Percentiles rank a stretch among this genome's conserved stretches.
Conservation (phyloP, 2,329 filamentous ascomycete genomes). For the Colletotrichum euphorbiae region DNA sequence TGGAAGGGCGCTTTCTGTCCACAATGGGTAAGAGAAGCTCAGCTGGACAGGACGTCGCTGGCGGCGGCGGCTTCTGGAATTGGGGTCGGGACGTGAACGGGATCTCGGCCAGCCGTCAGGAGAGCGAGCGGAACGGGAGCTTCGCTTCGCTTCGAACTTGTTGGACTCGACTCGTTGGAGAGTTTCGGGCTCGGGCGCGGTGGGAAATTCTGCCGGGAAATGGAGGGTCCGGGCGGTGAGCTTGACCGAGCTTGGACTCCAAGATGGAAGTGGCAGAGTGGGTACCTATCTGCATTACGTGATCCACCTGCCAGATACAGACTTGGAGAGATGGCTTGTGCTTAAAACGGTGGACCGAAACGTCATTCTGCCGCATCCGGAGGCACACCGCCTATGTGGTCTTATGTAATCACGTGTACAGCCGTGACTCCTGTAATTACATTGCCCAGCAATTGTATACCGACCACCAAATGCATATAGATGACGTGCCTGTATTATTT, state of each 20-base stretch:
- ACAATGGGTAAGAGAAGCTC: not conserved
- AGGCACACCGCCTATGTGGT: not conserved
- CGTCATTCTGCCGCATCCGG: no score
- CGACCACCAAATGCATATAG: no score
- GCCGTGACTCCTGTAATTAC: no score
- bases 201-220: conserved; percentile 39
- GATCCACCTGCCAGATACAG: conserved; percentile 12
- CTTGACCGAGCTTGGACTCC: not conserved
- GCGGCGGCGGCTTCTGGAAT: conserved; percentile 6
- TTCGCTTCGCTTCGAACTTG: not conserved
- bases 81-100: conserved; percentile 15
- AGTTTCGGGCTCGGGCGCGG: conserved; percentile 33
- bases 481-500: no score
- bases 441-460: no score
- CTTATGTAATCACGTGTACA: not conserved
- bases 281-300: conserved; percentile 8
- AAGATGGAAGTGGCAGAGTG: not conserved
- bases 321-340: not conserved
- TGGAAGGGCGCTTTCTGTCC: not conserved
- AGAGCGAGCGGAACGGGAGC: conserved; percentile 18
- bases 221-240: conserved; percentile 32
- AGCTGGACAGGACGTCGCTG: not conserved
- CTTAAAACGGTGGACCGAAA: not conserved
- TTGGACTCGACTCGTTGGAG: conserved; percentile 18
- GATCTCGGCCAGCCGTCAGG: conserved; percentile 27